phyloP scores from a whole-genome alignment of 768 basidiomycete species.

The Suillus tomentosus region DNA sequence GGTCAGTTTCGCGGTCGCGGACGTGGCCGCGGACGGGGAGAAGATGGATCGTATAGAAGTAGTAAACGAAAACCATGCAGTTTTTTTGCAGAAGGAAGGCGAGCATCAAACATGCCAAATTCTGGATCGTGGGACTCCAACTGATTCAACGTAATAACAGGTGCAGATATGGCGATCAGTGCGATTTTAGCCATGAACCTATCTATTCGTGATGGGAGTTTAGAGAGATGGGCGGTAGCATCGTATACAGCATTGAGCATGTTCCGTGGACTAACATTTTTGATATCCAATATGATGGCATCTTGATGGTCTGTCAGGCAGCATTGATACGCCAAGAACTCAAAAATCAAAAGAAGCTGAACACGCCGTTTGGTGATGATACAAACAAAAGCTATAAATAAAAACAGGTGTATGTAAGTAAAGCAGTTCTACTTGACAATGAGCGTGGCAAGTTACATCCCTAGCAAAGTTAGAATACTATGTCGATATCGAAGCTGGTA shows the following conservation, averaged over 20 bases:
- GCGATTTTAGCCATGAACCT: conserved; percentile 77
- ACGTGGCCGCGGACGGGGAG: conserved; percentile 56
- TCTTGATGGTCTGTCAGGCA: not conserved
- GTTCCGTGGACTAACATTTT: conserved; percentile 6
- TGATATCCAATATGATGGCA: not conserved
- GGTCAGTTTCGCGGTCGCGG: conserved; percentile 60
- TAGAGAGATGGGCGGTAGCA: not conserved
- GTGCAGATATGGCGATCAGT: conserved; percentile 88
- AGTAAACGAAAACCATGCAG: conserved; percentile 88
- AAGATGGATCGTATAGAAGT: conserved; percentile 68
- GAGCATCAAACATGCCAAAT: conserved; percentile 58
- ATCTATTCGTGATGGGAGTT: conserved; percentile 29
- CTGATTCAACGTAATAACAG: conserved; percentile 58
- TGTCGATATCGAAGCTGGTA: conserved; percentile 15
- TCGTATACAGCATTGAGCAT: conserved; percentile 7
- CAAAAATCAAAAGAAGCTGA: not conserved
- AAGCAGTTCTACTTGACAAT: conserved; percentile 5
- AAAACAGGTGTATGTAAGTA: conserved; percentile 30
- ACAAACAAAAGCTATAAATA: conserved; percentile 39
- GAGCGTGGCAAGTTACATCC: conserved; percentile 27
- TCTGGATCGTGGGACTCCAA: conserved; percentile 27
- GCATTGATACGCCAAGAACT: not conserved
- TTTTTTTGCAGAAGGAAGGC: conserved; percentile 92
- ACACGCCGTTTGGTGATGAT: conserved; percentile 24
- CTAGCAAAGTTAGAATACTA: conserved; percentile 30